Evolutionary conservation across 2,329 filamentous ascomycete species (phyloP), one percentile per base, ranked within the genome.

Genomic region (Nannizzia gypsea): DNA sequence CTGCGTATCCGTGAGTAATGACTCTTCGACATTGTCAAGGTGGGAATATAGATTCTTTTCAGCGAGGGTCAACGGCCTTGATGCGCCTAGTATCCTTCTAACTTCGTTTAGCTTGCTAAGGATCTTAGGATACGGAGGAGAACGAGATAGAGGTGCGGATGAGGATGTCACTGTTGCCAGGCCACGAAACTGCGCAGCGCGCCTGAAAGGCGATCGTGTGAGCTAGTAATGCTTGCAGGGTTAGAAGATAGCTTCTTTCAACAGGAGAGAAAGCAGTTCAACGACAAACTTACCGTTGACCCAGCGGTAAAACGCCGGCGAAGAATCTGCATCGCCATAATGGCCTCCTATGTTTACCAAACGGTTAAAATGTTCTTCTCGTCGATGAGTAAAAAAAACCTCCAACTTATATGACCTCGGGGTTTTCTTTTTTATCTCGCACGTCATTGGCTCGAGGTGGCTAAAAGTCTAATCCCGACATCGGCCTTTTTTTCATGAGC

Each of bases 11-110:
- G 83, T 84, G 62, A 96, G 80, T 58, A 99, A 83, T 40, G 90
- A 91, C 73, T 95, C 90, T 75, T 96, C 91, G 5, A 86, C 83
- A 69, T 90, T 88, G 75, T 93, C 87, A 65, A 99, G 80, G 77
- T 99, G 93, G 68, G 91, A 90, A 79, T 97, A 99, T 61, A 99
- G 82, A 69, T 99, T 96, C 82, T 99, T 99, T 77, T 99, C 93
- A 64, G 93, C 90, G 60, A 99, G 83, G 1, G 92, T 96, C 62
- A 99, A 83, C 60, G 80, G 73, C 31, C 81, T 76, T 15, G 73
- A 73, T 6, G 79, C 74, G 56, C 86, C 87, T 36, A 96, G 81
- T 8, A 95, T 83, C 59, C 82, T 81, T 59, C 84, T 80, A 34
- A 96, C 91, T 70, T 90, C 80, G 64, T 83, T 79, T 64, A 96